These are phyloP conservation scores for Ophiostoma montium DNA, from an alignment of 2,329 filamentous ascomycete genomes.

Conservation along the genomic window DNA sequence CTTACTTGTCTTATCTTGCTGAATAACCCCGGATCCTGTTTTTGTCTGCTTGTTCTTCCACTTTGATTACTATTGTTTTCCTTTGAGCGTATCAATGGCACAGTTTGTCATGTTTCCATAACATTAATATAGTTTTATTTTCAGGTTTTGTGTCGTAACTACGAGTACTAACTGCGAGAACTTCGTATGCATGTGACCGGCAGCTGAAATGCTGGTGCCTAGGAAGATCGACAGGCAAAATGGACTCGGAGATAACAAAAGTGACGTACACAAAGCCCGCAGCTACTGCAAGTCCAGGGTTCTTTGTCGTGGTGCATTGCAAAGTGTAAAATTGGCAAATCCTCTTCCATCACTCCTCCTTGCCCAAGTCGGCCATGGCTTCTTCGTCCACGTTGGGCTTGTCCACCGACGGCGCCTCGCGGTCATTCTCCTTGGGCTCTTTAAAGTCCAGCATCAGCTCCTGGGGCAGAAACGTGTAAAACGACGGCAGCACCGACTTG, in stretches of 20 bases:
- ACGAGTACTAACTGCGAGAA: no score
- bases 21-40: not conserved
- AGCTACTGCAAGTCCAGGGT: no score
- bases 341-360: no score
- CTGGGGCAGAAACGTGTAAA: slow-evolving; percentile 53
- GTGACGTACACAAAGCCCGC: slow-evolving; percentile 3
- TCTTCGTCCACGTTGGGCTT: slow-evolving; percentile 21
- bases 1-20: not conserved
- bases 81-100: no score
- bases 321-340: no score
- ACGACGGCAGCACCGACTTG: slow-evolving; percentile 40
- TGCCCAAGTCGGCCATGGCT: slow-evolving; percentile 7
- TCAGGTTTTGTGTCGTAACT: no score
- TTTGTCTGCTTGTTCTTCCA: no score
- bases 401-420: slow-evolving; percentile 31
- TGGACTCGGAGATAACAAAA: not conserved
- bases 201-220: slow-evolving; percentile 6
- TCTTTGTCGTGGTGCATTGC: no score
- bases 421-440: slow-evolving; percentile 31
- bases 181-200: no score
- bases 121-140: no score
- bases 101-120: not conserved
- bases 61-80: not conserved
- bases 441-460: slow-evolving; percentile 56
- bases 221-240: not conserved